Conservation (phyloP, 306 rosid species). For the Prunus salicina region DNA sequence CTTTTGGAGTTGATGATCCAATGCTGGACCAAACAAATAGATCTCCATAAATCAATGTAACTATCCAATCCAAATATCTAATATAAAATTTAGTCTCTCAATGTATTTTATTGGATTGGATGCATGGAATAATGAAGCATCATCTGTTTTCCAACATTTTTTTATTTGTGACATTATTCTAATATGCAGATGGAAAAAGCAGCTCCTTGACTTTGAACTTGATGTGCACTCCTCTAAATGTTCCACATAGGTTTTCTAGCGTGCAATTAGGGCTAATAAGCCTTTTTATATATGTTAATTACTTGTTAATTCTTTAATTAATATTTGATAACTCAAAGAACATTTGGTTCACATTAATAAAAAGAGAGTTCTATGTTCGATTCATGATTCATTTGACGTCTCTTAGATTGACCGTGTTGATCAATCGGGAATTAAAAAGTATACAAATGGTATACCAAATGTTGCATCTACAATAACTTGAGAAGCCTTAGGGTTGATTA, state of each 20-base stretch:
- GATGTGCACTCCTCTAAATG: background rate
- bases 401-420: too few relatives aligned
- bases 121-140: background rate
- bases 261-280: too few relatives aligned
- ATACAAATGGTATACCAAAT: too few relatives aligned
- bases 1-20: slow-evolving; percentile 30
- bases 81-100: background rate
- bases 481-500: background rate
- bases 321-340: too few relatives aligned
- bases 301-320: background rate
- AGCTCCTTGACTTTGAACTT: background rate
- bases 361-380: too few relatives aligned
- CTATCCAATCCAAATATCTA: background rate
- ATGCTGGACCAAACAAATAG: slow-evolving; percentile 24
- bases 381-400: too few relatives aligned
- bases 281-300: too few relatives aligned
- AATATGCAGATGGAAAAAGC: background rate
- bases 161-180: slow-evolving; percentile 18
- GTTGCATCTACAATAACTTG: too few relatives aligned
- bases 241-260: background rate
- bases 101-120: slow-evolving; percentile 3
- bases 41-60: slow-evolving; percentile 11
- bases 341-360: too few relatives aligned
- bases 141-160: slow-evolving; percentile 22
- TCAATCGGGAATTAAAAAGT: too few relatives aligned